phyloP scores from a whole-genome alignment of 257 asterid genomes.

The Ilex aquifolium region DNA sequence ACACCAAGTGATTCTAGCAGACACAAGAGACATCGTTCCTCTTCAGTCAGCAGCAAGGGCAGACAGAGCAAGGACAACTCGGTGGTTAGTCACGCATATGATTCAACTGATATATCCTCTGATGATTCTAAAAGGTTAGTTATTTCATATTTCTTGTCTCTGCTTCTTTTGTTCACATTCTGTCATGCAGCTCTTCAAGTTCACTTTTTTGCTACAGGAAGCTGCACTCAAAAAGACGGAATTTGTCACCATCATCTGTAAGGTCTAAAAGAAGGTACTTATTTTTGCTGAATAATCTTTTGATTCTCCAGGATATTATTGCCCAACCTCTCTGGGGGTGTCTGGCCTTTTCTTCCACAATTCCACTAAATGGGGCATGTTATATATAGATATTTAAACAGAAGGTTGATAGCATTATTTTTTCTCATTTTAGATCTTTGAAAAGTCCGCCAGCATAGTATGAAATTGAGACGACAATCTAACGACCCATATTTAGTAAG shows the following conservation, averaged over 20 bases:
- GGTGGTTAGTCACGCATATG: slow-evolving; percentile 34
- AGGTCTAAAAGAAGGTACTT: slow-evolving; percentile 77
- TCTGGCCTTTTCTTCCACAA: too few species aligned
- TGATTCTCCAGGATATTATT: background rate
- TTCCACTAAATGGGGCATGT: too few species aligned
- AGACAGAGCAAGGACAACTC: slow-evolving; percentile 53
- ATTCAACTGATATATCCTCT: slow-evolving; percentile 63
- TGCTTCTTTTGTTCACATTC: slow-evolving; percentile 6
- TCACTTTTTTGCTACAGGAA: slow-evolving; percentile 50
- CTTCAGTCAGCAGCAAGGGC: slow-evolving; percentile 55
- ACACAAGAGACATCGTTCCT: background rate
- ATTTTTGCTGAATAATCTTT: slow-evolving; percentile 9
- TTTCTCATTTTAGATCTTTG: too few species aligned
- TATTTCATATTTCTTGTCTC: slow-evolving; percentile 1
- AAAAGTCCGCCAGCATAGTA: too few species aligned
- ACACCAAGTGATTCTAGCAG: slow-evolving; percentile 41
- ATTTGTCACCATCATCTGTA: slow-evolving; percentile 65
- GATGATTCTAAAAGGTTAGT: slow-evolving; percentile 70
- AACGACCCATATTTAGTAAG: too few species aligned
- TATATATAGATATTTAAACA: too few species aligned
- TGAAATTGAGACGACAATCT: too few species aligned
- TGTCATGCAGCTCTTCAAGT: slow-evolving; percentile 9
- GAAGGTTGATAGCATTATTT: too few species aligned
- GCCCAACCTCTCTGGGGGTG: too few species aligned
- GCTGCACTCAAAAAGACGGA: slow-evolving; percentile 51